phyloP scores from a whole-genome alignment of 371 early-diverging fungal species.

The Amoeboaphelidium protococcarum region DNA sequence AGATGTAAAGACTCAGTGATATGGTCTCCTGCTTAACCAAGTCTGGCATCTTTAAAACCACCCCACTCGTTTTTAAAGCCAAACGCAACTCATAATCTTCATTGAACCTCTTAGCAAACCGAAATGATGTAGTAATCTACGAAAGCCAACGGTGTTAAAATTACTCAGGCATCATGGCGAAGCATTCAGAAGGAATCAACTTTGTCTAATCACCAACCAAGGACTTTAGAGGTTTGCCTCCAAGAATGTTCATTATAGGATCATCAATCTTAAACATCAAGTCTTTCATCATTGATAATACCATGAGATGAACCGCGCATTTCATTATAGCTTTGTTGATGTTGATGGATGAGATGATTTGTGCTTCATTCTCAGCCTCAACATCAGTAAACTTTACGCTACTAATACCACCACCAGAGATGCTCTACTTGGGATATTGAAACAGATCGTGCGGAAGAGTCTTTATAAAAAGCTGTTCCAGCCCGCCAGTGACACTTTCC shows the following conservation, averaged over 20 bases:
- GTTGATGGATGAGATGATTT: constrained; percentile 11
- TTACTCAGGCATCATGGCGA: neutral
- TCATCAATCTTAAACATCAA: constrained; percentile 4
- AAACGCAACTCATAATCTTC: neutral
- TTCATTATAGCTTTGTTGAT: constrained; percentile 22
- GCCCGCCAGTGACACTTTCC: neutral
- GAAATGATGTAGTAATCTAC: neutral
- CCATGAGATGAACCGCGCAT: constrained; percentile 20
- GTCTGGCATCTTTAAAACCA: neutral
- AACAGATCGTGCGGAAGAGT: neutral
- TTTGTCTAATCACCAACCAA: no score
- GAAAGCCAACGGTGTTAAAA: neutral
- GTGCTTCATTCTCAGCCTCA: constrained; percentile 7
- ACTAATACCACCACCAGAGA: neutral
- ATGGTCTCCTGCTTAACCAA: neutral
- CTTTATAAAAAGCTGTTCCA: constrained; percentile 3
- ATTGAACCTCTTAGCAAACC: neutral
- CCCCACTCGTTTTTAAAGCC: neutral
- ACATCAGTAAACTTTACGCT: constrained; percentile 12
- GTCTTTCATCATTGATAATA: constrained; percentile 15
- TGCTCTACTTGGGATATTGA: neutral
- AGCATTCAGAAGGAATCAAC: neutral
- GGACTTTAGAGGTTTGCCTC: neutral
- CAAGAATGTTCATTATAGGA: neutral
- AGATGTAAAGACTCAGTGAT: neutral